These are phyloP conservation scores for Clarireedia hainanense DNA, from an alignment of 2,329 filamentous ascomycete genomes.

Conservation along the genomic window DNA sequence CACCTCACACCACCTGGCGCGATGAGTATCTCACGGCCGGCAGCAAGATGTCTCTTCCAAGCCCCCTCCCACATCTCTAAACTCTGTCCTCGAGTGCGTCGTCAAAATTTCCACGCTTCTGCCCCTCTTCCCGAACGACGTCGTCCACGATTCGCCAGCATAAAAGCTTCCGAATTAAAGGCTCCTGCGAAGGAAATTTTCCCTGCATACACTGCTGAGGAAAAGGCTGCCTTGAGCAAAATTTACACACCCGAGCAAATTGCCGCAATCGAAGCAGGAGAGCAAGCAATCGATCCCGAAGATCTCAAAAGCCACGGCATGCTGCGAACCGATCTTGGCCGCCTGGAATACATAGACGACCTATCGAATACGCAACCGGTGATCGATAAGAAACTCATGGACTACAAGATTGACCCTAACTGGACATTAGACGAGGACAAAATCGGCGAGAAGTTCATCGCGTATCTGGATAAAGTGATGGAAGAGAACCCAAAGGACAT, in stretches of 20 bases:
- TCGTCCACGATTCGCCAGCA: constrained; percentile 33
- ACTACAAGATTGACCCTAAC: constrained; percentile 21
- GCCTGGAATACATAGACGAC: constrained; percentile 72
- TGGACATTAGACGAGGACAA: constrained; percentile 51
- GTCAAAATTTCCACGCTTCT: constrained; percentile 41
- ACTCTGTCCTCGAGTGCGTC: constrained; percentile 34
- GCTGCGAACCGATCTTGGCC: constrained; percentile 64
- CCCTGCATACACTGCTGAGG: constrained; percentile 58
- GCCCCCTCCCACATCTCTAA: constrained; percentile 34
- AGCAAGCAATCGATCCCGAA: constrained; percentile 63
- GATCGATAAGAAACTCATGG: constrained; percentile 60
- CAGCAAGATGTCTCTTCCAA: constrained; percentile 42
- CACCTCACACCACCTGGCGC: constrained; percentile 9
- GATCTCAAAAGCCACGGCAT: constrained; percentile 70
- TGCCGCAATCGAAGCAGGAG: constrained; percentile 72
- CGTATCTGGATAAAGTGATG: constrained; percentile 29
- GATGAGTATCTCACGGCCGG: constrained; percentile 42
- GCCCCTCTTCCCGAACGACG: constrained; percentile 31
- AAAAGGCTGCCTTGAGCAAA: constrained; percentile 52
- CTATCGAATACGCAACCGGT: constrained; percentile 69
- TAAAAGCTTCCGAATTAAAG: constrained; percentile 30
- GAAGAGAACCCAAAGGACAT: constrained; percentile 13
- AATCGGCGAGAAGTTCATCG: constrained; percentile 49
- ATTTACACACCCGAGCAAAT: constrained; percentile 77
- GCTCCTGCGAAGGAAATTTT: constrained; percentile 37